Base-by-base conservation (phyloP, 2,329 filamentous ascomycete genomes). In the Fusarium duplospermum region DNA sequence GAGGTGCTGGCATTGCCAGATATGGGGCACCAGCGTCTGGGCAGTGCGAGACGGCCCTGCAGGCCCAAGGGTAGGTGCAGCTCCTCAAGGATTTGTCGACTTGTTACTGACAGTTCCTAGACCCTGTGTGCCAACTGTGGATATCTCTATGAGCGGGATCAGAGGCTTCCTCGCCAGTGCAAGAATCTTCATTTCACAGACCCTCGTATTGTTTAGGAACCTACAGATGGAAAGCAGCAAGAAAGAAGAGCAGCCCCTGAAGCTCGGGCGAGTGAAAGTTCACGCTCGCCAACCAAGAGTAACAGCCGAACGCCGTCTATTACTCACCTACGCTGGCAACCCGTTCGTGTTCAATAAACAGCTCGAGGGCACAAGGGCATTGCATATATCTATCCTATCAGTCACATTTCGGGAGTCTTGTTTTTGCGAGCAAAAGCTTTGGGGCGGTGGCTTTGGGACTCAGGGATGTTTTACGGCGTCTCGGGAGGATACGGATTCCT, bases 121-220 rank as follows among this genome's bases (percentile, higher is more conserved):
- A 93, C 94, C 33, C 90, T 98, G 5, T 98, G 96, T 85, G 93
- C 95, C 83, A 98, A 97, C 81, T 98, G 96, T 81, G 96, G 95
- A 66, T 92, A 95, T 76, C 85, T 96, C 22, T 98, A 93, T 81
- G 96, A 98, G 83, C 92, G 94, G 64, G 94, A 97, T 82, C 93
- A 94, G 83, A 92, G 92, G 74, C 87, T 98, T 1, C 95, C 96
- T 10, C 82, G 83, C 27, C 84, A 84, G 71, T 85, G 80, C 50
- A 83, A 83, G 79, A 84, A 85, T 70, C 76, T 85, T 59, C 81
- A 85, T 75, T 66, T 82, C 62, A 73, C 80, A 64, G 79, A 82
- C 63, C 72, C 80, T 62, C 81, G 81, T 64, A 76, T 76, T 58
- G 77, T 76, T 67, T 83, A 81, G 78, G 69, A 76, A 64, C 35